Base-by-base conservation (phyloP, 805 yeast species). In the Hanseniaspora lindneri region DNA sequence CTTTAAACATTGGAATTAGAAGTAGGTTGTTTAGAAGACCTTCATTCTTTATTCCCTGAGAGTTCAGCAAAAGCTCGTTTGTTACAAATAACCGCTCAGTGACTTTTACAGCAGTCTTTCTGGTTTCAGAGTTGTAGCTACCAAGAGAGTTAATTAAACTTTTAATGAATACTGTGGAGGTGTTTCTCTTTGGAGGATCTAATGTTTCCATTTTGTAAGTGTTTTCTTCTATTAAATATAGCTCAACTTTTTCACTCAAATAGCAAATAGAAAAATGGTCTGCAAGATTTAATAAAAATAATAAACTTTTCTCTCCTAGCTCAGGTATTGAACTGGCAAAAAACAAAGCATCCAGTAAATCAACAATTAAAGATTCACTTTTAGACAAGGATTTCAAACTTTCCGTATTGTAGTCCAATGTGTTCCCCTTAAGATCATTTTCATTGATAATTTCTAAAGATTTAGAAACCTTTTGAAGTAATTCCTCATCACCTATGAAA, bases 101-200 rank as follows among this genome's bases (percentile, higher is more conserved):
- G 0, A 86, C 79, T 21, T 72, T 71, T 20, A 77, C 66, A 47
- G 94, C 96, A 36, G 79, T 75, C 4, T 76, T 76, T 47, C 87
- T 71, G 3, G 88, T 89, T 7, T 75, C 76, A 14, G 70, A 66
- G 47, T 79, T 72, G 66, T 85, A 82, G 52, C 82, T 87, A 49
- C 95, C 80, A 54, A 89, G 69, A 0, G 96, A 88, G 58, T 75
- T 77, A 13, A 80, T 75, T 39, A 92, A 76, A 0, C 94, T 94
- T 54, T 77, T 78, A 41, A 86, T 70, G 34, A 87, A 67, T 0
- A 83, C 73, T 28, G 76, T 75, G 52, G 86, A 89, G 47, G 79
- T 78, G 21, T 88, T 69, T 52, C 72, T 71, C 4, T 79, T 76
- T 33, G 71, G 69, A 0, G 96, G 96, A 63, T 87, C 95, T 51